Evolutionary conservation across 441 rosid species (phyloP).

Genomic region (Adansonia madagascariensis): DNA sequence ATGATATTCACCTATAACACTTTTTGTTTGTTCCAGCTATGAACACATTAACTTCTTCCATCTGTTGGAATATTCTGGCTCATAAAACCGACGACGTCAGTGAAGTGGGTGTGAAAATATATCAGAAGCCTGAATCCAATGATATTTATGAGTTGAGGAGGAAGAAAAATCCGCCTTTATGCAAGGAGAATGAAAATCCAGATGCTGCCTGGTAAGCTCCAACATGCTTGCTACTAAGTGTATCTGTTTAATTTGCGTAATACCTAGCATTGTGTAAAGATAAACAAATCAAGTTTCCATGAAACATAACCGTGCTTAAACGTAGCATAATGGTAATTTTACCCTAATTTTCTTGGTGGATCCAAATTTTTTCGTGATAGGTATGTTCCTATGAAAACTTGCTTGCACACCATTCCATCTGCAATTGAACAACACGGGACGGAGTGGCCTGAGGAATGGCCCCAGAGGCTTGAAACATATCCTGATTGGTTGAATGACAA

Average conservation of each 20-base stretch:
- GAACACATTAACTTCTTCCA: slow-evolving; percentile 71
- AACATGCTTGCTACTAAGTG: slow-evolving; percentile 19
- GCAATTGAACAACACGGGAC: slow-evolving; percentile 87
- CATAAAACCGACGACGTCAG: slow-evolving; percentile 88
- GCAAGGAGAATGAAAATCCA: slow-evolving; percentile 85
- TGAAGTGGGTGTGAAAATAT: slow-evolving; percentile 83
- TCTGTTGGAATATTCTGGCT: slow-evolving; percentile 92
- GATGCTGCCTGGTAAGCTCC: slow-evolving; percentile 86
- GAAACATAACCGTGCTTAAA: not conserved
- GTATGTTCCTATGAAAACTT: slow-evolving; percentile 76
- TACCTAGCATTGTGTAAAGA: too few relatives aligned
- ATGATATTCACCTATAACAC: slow-evolving; percentile 13
- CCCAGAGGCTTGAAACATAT: slow-evolving; percentile 82
- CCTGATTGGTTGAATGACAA: slow-evolving; percentile 86
- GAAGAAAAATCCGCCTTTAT: slow-evolving; percentile 78
- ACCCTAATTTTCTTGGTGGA: slow-evolving; percentile 16
- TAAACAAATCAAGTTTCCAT: slow-evolving; percentile 1
- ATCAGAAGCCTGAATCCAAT: slow-evolving; percentile 92
- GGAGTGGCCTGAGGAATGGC: slow-evolving; percentile 99
- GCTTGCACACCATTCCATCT: slow-evolving; percentile 79
- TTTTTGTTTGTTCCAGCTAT: slow-evolving; percentile 56
- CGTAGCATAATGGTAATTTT: not conserved
- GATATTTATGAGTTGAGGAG: slow-evolving; percentile 82
- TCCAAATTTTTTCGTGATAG: slow-evolving; percentile 38
- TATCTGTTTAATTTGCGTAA: not conserved